Conservation (phyloP, 1,284 basidiomycete genomes). For the Pseudozyma sp. region DNA sequence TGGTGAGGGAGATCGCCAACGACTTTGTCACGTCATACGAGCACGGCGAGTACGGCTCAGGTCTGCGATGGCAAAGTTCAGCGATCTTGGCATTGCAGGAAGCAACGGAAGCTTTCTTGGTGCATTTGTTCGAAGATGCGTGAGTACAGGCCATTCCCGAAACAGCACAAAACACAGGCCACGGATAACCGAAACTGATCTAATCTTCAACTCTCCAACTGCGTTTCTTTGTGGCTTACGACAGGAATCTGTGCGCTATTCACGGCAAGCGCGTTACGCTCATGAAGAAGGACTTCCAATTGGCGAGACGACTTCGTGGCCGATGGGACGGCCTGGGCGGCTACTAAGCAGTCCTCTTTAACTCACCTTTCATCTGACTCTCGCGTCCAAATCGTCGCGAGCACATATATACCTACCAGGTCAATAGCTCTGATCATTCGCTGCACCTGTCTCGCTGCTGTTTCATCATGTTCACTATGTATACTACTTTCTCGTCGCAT, state of each 20-base stretch:
- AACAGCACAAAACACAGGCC: no score
- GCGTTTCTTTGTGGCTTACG: background rate
- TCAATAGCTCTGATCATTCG: background rate
- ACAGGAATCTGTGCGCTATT: slow-evolving; percentile 67
- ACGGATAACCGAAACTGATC: background rate
- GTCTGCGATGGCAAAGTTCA: slow-evolving; percentile 67
- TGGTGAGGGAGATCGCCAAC: slow-evolving; percentile 67
- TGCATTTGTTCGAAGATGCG: slow-evolving; percentile 68
- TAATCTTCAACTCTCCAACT: background rate
- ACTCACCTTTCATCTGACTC: background rate
- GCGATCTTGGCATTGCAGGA: slow-evolving; percentile 68
- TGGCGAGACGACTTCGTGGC: slow-evolving; percentile 65
- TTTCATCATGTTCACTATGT: background rate
- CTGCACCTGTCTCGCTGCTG: no score
- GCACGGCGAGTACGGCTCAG: slow-evolving; percentile 55
- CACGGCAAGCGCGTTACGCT: slow-evolving; percentile 67
- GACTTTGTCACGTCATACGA: slow-evolving; percentile 66
- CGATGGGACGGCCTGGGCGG: slow-evolving; percentile 68
- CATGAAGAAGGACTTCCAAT: slow-evolving; percentile 68
- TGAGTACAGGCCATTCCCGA: slow-evolving; percentile 45
- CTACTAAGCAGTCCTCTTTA: slow-evolving; percentile 11
- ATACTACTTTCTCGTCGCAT: background rate
- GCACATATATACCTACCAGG: background rate
- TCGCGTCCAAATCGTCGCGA: background rate
- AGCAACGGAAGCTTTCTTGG: slow-evolving; percentile 67